Evolutionary conservation across 139 green algal genomes (phyloP).

Genomic region (Penium margaritaceum): DNA sequence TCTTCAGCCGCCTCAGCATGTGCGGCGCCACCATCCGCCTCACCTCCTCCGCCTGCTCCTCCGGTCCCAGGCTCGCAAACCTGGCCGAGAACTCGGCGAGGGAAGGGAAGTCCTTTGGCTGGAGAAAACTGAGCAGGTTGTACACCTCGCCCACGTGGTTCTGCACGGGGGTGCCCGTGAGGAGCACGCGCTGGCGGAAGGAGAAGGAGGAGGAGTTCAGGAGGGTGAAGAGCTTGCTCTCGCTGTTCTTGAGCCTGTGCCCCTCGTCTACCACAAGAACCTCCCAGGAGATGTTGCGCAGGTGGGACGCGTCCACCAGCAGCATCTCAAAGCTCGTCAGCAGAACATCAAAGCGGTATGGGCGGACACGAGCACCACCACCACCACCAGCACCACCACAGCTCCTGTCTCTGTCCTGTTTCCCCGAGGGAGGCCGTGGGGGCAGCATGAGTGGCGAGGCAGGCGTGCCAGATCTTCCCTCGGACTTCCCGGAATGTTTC

Average conservation of each 20-base stretch:
- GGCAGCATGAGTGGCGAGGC: neutral
- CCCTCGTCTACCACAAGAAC: conserved; percentile 67
- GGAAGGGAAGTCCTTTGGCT: conserved; percentile 65
- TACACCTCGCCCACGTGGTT: conserved; percentile 72
- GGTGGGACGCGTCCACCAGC: conserved; percentile 62
- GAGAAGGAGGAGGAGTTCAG: conserved; percentile 46
- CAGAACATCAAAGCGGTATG: conserved; percentile 65
- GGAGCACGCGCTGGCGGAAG: conserved; percentile 73
- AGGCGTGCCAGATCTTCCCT: too few relatives aligned
- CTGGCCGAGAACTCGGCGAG: conserved; percentile 60
- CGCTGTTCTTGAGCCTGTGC: conserved; percentile 75
- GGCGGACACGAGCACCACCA: neutral
- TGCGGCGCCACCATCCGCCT: conserved; percentile 73
- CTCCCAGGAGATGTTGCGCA: conserved; percentile 61
- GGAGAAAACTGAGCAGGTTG: conserved; percentile 78
- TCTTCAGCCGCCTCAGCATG: conserved; percentile 81
- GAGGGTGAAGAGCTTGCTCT: conserved; percentile 38
- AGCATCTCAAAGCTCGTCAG: conserved; percentile 88
- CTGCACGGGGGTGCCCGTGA: conserved; percentile 77
- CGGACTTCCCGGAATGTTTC: too few relatives aligned
- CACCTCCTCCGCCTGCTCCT: conserved; percentile 56
- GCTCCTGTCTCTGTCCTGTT: neutral
- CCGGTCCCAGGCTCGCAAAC: conserved; percentile 16
- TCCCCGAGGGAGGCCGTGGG: neutral
- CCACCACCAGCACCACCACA: neutral